These are phyloP conservation scores for Coemansia sp. DNA, from an alignment of 192 early-diverging fungal genomes.

Conservation along the genomic window DNA sequence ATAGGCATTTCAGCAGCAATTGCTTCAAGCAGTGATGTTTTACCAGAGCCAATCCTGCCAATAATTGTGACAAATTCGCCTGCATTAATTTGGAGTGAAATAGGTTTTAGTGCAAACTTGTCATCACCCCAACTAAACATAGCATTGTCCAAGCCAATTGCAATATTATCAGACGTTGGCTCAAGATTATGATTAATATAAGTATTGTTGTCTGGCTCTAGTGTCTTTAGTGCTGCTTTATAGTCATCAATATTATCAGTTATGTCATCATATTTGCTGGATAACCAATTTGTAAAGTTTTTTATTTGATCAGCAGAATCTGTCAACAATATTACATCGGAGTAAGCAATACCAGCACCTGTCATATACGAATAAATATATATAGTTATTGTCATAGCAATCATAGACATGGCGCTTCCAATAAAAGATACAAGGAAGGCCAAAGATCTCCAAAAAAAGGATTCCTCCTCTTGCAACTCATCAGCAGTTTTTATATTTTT, in stretches of 20 bases:
- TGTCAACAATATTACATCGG: not conserved
- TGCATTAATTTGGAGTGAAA: conserved; percentile 7
- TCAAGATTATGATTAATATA: not conserved
- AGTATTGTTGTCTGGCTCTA: conserved; percentile 10
- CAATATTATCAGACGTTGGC: not conserved
- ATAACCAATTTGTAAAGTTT: not conserved
- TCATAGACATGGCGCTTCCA: not conserved
- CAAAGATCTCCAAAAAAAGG: not conserved
- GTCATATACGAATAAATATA: not conserved
- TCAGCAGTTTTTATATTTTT: not conserved
- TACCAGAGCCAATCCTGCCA: too few relatives aligned
- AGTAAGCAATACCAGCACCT: not conserved
- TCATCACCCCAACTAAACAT: conserved; percentile 33
- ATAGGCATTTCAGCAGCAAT: conserved; percentile 79
- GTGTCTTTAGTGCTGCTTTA: conserved; percentile 2
- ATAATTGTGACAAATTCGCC: conserved; percentile 54
- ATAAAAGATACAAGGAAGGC: too few relatives aligned
- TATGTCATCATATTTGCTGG: conserved; percentile 3
- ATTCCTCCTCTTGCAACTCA: not conserved
- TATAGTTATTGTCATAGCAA: not conserved
- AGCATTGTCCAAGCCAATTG: conserved; percentile 7
- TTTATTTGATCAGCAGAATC: not conserved
- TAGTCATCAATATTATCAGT: not conserved
- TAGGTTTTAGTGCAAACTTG: conserved; percentile 19
- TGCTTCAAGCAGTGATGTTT: conserved; percentile 59